phyloP scores from a whole-genome alignment of 169 alveolate genomes.

The Eimeria sp. region DNA sequence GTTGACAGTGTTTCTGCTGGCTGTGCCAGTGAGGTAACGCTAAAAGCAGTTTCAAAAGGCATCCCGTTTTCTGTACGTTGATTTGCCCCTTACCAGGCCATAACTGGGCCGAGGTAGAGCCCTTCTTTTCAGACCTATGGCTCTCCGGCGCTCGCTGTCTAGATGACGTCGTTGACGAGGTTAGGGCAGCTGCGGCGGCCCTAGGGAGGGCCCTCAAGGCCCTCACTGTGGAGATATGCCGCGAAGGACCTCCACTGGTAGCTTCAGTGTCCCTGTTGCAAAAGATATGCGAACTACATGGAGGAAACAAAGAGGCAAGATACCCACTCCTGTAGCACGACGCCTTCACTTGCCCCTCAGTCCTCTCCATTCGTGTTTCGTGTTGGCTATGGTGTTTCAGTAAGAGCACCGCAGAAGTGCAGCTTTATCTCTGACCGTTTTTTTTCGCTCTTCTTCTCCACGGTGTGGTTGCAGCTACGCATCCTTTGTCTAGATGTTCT shows the following conservation, averaged over 20 bases:
- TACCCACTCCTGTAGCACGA: background rate
- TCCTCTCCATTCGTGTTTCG: background rate
- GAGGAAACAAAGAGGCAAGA: constrained; percentile 73
- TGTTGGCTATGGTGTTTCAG: background rate
- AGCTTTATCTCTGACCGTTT: background rate
- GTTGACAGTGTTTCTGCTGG: background rate
- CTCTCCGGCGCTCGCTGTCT: constrained; percentile 60
- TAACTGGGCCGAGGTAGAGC: constrained; percentile 44
- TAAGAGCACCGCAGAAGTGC: background rate
- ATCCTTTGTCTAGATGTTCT: constrained; percentile 64
- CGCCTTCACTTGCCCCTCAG: background rate
- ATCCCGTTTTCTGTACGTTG: background rate
- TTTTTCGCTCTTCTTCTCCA: background rate
- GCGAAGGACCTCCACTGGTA: constrained; percentile 55
- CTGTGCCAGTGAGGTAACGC: background rate
- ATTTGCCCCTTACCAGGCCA: constrained; percentile 5
- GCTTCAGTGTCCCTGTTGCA: constrained; percentile 59
- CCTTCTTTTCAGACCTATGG: constrained; percentile 46
- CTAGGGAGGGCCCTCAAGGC: constrained; percentile 59
- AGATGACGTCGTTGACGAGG: constrained; percentile 61
- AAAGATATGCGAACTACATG: constrained; percentile 49
- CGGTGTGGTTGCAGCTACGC: constrained; percentile 29
- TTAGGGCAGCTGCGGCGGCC: constrained; percentile 47
- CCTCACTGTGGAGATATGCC: constrained; percentile 58
- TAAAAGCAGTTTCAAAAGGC: background rate